Percentiles rank a stretch among this genome's conserved stretches.
phyloP scores from a whole-genome alignment of 495 filamentous ascomycete genomes.

The Pyrenula aspistea region DNA sequence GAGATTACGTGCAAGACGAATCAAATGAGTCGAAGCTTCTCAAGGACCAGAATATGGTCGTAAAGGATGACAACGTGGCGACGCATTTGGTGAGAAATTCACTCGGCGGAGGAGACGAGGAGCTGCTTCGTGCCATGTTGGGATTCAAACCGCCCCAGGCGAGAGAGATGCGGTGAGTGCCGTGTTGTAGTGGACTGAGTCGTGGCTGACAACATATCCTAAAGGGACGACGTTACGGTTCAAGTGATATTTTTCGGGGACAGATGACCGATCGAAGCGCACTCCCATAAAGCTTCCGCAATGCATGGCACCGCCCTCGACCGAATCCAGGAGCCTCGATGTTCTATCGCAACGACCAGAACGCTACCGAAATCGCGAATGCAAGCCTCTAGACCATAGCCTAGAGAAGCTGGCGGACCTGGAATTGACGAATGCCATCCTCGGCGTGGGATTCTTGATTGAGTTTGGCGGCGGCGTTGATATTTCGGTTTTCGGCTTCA shows the following conservation, averaged over 20 bases:
- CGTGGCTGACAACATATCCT: not conserved
- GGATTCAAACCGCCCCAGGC: slow-evolving; percentile 34
- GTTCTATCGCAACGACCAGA: too few species aligned
- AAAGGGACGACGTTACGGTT: slow-evolving; percentile 47
- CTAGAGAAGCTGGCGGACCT: too few species aligned
- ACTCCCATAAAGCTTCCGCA: too few species aligned
- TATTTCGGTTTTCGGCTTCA: too few species aligned
- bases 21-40: slow-evolving; percentile 17
- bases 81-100: slow-evolving; percentile 51
- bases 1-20: not conserved
- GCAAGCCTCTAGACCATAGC: too few species aligned
- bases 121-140: slow-evolving; percentile 40
- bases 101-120: slow-evolving; percentile 45
- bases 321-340: too few species aligned
- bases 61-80: slow-evolving; percentile 49
- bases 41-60: slow-evolving; percentile 27
- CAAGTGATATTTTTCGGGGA: slow-evolving; percentile 48
- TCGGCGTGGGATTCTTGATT: too few species aligned
- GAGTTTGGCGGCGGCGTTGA: too few species aligned
- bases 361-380: too few species aligned
- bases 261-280: not conserved
- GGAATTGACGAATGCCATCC: too few species aligned
- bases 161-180: slow-evolving; percentile 16
- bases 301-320: too few species aligned
- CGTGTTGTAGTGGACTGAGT: not conserved